Percentiles rank a stretch among this genome's conserved stretches.
Evolutionary conservation across 116 monocot genomes (phyloP).

Genomic region (Phalaenopsis hybrid): DNA sequence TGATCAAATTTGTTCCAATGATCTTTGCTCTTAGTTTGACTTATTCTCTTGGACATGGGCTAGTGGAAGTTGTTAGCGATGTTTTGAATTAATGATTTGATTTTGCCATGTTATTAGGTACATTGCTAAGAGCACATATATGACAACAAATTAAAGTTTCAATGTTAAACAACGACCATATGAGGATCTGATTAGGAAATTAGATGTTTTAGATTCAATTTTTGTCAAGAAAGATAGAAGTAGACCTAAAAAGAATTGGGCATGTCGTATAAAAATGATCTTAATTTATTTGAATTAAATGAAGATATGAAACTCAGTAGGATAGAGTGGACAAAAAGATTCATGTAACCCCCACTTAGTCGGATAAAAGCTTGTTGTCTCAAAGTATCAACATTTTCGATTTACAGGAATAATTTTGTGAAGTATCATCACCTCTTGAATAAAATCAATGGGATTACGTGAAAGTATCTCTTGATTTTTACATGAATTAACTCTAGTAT

Average conservation of each 20-base stretch:
- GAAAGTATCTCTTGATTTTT: neutral
- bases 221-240: no score
- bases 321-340: no score
- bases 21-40: neutral
- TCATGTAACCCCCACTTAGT: no score
- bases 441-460: neutral
- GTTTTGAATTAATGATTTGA: neutral
- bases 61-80: neutral
- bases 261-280: no score
- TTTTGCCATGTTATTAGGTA: neutral
- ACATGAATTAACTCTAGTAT: neutral
- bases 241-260: no score
- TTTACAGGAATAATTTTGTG: no score
- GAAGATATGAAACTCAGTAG: no score
- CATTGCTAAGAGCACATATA: neutral
- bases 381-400: neutral
- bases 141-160: no score
- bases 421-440: neutral
- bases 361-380: neutral
- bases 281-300: no score
- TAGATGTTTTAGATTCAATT: no score
- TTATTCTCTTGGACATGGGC: neutral
- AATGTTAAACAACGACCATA: no score
- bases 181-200: no score
- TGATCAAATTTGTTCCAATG: neutral